Evolutionary conservation across 345 rosid species (phyloP).

Genomic region (Eucalyptus decipiens): DNA sequence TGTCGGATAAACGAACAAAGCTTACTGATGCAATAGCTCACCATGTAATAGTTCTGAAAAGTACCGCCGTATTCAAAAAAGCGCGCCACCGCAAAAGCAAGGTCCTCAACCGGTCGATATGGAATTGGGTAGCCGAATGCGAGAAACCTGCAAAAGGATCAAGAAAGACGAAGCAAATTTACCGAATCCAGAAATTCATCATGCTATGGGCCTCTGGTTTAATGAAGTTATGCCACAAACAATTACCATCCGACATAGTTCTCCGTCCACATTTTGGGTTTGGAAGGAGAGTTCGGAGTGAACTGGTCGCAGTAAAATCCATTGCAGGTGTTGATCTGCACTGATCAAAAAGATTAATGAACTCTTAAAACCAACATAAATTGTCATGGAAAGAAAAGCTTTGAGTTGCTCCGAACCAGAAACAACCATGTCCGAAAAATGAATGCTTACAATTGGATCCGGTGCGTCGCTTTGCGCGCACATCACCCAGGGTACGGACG

Average conservation of each 20-base stretch:
- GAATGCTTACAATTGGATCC: slow-evolving; percentile 35
- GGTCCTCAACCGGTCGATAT: slow-evolving; percentile 56
- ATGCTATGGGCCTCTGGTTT: neutral
- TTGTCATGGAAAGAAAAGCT: neutral
- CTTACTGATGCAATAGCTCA: neutral
- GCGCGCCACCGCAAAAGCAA: slow-evolving; percentile 57
- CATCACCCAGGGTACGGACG: slow-evolving; percentile 69
- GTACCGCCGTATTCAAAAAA: slow-evolving; percentile 54
- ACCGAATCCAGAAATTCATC: neutral
- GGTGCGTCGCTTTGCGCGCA: slow-evolving; percentile 51
- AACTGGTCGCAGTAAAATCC: slow-evolving; percentile 56
- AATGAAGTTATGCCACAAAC: neutral
- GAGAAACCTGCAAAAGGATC: slow-evolving; percentile 27
- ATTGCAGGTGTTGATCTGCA: slow-evolving; percentile 67
- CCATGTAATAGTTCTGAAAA: slow-evolving; percentile 67
- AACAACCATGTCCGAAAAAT: neutral
- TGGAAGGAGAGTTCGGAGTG: slow-evolving; percentile 42
- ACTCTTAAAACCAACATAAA: neutral
- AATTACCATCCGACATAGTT: slow-evolving; percentile 53
- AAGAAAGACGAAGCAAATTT: neutral
- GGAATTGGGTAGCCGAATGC: slow-evolving; percentile 59
- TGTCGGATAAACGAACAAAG: neutral
- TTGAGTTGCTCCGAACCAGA: neutral
- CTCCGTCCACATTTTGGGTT: slow-evolving; percentile 66
- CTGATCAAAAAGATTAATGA: neutral